Conservation (phyloP, 306 rosid genomes). For the Lathyrus tuberosus region DNA sequence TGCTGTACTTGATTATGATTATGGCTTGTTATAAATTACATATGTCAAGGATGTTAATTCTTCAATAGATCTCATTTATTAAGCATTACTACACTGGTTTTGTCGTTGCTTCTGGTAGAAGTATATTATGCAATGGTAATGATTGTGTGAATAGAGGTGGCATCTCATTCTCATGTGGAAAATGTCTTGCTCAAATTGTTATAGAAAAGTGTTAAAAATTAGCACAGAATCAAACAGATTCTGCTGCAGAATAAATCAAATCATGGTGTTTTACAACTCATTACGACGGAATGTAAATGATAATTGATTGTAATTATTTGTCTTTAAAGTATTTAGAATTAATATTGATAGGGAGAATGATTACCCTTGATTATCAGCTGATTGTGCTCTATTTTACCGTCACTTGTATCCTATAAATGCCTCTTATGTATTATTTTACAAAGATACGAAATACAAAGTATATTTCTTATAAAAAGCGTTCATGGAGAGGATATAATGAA, state of each 20-base stretch:
- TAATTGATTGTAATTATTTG: too few species aligned
- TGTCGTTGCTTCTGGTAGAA: not conserved
- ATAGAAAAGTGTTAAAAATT: not conserved
- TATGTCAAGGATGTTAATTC: not conserved
- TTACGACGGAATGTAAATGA: too few species aligned
- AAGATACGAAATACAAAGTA: too few species aligned
- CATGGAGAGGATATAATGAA: not conserved
- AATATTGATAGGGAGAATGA: too few species aligned
- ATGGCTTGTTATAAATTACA: not conserved
- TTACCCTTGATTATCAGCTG: too few species aligned
- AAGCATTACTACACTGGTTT: not conserved
- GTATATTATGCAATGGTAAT: not conserved
- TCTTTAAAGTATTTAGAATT: too few species aligned
- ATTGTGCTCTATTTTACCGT: too few species aligned
- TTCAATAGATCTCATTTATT: not conserved
- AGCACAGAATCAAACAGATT: too few species aligned
- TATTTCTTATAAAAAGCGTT: not conserved
- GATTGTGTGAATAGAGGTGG: slow-evolving; percentile 7
- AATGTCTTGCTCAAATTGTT: not conserved
- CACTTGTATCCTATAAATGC: too few species aligned
- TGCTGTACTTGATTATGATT: not conserved
- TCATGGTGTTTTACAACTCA: too few species aligned
- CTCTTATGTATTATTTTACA: too few species aligned
- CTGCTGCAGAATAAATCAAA: too few species aligned
- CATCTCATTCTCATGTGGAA: not conserved